Evolutionary conservation across 2,329 filamentous ascomycete species (phyloP).

Genomic region (Cercospora zeina): DNA sequence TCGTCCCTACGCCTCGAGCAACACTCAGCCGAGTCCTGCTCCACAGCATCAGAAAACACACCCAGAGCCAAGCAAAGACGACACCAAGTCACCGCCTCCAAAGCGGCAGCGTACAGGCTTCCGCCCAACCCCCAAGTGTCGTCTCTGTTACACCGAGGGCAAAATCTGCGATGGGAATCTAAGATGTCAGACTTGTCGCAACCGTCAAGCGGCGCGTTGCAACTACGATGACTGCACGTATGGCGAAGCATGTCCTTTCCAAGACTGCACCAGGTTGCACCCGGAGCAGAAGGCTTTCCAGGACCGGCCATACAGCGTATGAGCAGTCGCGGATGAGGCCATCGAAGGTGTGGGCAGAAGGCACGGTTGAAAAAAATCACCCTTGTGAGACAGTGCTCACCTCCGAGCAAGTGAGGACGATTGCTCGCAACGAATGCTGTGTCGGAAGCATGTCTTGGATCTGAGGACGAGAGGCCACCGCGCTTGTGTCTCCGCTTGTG

Average conservation of each 20-base stretch:
- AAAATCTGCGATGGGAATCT: not conserved
- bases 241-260: not conserved
- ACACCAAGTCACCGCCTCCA: not conserved
- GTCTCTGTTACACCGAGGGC: not conserved
- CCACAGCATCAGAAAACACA: not conserved
- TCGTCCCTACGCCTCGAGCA: not conserved
- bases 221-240: not conserved
- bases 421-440: not conserved
- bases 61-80: not conserved
- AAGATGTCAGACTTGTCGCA: not conserved
- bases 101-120: not conserved
- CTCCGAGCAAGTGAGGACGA: not conserved
- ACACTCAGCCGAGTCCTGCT: not conserved
- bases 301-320: not conserved
- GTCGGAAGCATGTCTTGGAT: not conserved
- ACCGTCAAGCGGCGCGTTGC: not conserved
- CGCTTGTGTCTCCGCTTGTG: no score
- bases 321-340: not conserved
- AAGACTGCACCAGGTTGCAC: not conserved
- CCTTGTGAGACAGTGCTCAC: not conserved
- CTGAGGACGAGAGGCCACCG: not conserved
- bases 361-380: not conserved
- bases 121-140: not conserved
- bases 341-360: not conserved
- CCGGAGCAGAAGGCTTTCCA: constrained; percentile 5